Evolutionary conservation across 768 basidiomycete genomes (phyloP), one percentile per base, ranked within the genome.

Genomic region (Suillus weaverae): DNA sequence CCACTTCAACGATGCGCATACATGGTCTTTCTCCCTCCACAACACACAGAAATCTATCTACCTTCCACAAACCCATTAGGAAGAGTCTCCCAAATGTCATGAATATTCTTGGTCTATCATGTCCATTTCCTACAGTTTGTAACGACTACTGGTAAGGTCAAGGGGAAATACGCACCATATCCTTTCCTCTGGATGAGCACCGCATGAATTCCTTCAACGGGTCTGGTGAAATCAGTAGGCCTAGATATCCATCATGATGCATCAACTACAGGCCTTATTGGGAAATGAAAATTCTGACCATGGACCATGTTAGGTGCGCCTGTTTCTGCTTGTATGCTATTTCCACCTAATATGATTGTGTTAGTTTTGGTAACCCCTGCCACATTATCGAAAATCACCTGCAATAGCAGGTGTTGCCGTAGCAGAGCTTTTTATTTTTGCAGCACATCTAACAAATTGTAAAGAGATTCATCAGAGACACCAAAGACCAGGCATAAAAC

Each of bases 121-220:
- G 18, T 18, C 18, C 16, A 41, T 41, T 41, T 41, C 2, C 2
- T 16, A 18, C 18, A 16, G 41, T 16, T 41, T 8, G 7, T 41
- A 41, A 6, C 41, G 2, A 16, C 38, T 41, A 41, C 41, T 84
- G 0, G 83, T 87, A 14, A 75, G 85, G 3, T 73, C 80, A 6
- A 79, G 76, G 56, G 83, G 54, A 77, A 70, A 65, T 86, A 86
- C 67, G 78, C 81, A 14, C 84, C 85, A 20, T 84, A 85, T 63
- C 84, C 84, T 4, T 86, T 85, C 70, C 82, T 84, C 20, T 86
- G 84, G 85, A 88, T 87, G 84, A 79, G 82, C 0, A 77, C 82
- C 14, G 84, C 86, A 9, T 75, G 76, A 79, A 82, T 0, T 78
- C 82, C 14, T 54, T 76, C 84, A 4, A 86, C 84, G 16, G 86